Evolutionary conservation across 1,284 basidiomycete species (phyloP).

Genomic region (Cryptococcus wingfieldii): DNA sequence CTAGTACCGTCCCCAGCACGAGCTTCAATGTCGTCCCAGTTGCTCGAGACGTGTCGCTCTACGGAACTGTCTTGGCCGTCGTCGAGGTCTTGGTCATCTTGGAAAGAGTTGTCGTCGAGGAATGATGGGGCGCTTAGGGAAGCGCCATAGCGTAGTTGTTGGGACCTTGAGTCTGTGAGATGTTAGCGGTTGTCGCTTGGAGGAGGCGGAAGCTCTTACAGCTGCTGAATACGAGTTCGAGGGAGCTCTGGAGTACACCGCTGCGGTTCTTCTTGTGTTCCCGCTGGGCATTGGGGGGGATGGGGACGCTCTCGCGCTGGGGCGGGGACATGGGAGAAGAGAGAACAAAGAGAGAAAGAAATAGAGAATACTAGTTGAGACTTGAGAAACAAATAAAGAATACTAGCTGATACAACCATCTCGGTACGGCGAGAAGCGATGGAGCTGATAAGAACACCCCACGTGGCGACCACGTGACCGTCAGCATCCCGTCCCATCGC

Average conservation of each 20-base stretch:
- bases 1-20: not conserved
- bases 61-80: conserved; percentile 3
- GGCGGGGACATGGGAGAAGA: too few species aligned
- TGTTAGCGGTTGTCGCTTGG: not conserved
- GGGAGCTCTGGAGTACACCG: conserved; percentile 37
- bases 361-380: too few species aligned
- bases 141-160: conserved; percentile 41
- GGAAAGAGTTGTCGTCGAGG: conserved; percentile 24
- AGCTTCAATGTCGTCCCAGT: conserved; percentile 20
- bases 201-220: conserved; percentile 8
- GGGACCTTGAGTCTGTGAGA: conserved; percentile 43
- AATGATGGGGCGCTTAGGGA: conserved; percentile 44
- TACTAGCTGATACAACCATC: too few species aligned
- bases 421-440: too few species aligned
- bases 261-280: conserved; percentile 8
- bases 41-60: conserved; percentile 7
- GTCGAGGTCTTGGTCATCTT: not conserved
- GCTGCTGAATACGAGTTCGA: conserved; percentile 50
- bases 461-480: too few species aligned
- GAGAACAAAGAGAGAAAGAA: too few species aligned
- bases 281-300: not conserved
- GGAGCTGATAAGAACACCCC: too few species aligned
- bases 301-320: not conserved
- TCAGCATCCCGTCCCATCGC: too few species aligned
- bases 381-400: too few species aligned